Conservation (phyloP, 768 basidiomycete genomes). For the Sporobolomyces pararoseus region DNA sequence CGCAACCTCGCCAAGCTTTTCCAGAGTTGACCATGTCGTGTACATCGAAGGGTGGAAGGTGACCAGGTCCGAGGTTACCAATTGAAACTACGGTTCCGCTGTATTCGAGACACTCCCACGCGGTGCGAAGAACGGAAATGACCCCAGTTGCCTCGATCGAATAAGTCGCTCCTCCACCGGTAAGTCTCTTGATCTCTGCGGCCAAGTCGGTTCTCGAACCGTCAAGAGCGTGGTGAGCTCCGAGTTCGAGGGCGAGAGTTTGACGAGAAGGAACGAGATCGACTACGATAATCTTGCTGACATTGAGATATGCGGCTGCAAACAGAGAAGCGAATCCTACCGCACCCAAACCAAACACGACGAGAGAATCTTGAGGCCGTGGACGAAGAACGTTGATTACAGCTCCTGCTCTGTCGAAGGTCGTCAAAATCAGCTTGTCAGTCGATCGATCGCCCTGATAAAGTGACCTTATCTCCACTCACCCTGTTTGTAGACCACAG, state of each 20-base stretch:
- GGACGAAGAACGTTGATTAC: constrained; percentile 40
- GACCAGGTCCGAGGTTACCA: constrained; percentile 31
- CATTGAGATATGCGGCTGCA: constrained; percentile 31
- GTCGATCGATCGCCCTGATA: too few relatives aligned
- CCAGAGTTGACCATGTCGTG: constrained; percentile 27
- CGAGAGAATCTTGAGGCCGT: background rate
- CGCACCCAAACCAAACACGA: constrained; percentile 42
- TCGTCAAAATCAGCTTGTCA: too few relatives aligned
- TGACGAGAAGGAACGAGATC: constrained; percentile 37
- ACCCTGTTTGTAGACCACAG: constrained; percentile 43
- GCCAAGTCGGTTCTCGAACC: constrained; percentile 27
- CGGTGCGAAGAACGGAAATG: constrained; percentile 24
- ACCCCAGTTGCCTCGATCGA: constrained; percentile 43
- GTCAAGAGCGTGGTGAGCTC: constrained; percentile 40
- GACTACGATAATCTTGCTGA: constrained; percentile 42
- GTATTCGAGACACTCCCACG: constrained; percentile 29
- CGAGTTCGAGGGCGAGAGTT: constrained; percentile 37
- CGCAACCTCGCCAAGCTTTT: constrained; percentile 25
- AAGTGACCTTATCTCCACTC: background rate
- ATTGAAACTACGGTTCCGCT: constrained; percentile 9
- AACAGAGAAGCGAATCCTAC: constrained; percentile 44
- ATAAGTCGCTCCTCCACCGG: constrained; percentile 37
- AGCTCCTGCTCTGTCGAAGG: constrained; percentile 28
- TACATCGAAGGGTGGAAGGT: constrained; percentile 17
- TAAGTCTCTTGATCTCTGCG: constrained; percentile 25